Evolutionary conservation across 1,284 basidiomycete species (phyloP).

Genomic region (Sanguinoderma infundibulare): DNA sequence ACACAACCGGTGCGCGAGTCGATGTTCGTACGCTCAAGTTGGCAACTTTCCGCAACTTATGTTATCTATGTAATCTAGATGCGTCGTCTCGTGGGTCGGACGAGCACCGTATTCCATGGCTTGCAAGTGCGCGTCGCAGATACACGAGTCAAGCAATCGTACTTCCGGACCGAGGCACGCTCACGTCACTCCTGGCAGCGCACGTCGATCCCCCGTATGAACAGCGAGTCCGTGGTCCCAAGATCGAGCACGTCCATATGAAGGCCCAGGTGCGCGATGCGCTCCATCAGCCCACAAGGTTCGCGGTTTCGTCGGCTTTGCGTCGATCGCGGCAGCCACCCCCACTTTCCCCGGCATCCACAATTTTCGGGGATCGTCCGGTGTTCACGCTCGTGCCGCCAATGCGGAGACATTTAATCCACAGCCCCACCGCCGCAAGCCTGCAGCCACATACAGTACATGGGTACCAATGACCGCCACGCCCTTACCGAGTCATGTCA

Average conservation of each 20-base stretch:
- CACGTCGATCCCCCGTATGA: neutral
- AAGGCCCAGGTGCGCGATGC: neutral
- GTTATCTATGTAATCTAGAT: neutral
- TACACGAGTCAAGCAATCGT: neutral
- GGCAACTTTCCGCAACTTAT: neutral
- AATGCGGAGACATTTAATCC: neutral
- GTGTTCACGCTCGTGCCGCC: neutral
- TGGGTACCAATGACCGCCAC: neutral
- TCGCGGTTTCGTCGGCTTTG: neutral
- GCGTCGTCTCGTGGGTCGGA: neutral
- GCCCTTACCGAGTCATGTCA: neutral
- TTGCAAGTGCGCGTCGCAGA: neutral
- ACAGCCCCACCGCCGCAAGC: too few relatives aligned
- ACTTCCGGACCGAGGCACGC: neutral
- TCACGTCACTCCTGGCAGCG: neutral
- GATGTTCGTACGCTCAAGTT: neutral
- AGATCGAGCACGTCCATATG: neutral
- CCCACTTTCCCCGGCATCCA: neutral
- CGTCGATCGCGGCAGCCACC: constrained; percentile 3
- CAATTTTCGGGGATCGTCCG: neutral
- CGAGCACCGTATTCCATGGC: neutral
- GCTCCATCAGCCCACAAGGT: neutral
- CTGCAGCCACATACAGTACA: too few relatives aligned
- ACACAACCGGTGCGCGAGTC: neutral
- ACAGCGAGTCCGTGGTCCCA: neutral